Evolutionary conservation across 331 rosid genomes (phyloP).

Genomic region (Rosa hybrid): DNA sequence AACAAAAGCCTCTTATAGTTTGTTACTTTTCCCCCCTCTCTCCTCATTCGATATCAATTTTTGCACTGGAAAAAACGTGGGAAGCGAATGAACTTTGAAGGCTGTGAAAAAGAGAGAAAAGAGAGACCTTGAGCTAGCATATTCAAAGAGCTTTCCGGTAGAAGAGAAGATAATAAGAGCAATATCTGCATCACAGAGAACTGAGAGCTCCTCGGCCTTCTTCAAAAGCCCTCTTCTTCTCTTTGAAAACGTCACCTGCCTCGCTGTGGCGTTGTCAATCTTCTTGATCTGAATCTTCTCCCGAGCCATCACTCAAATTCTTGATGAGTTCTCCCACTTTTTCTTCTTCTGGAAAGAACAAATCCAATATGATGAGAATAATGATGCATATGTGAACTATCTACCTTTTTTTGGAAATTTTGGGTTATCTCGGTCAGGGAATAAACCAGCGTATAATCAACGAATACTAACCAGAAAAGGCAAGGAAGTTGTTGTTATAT

Average conservation of each 20-base stretch:
- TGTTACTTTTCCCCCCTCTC: neutral
- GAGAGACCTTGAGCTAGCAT: slow-evolving; percentile 70
- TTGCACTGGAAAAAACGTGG: neutral
- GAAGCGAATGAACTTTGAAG: neutral
- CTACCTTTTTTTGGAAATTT: neutral
- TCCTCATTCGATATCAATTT: neutral
- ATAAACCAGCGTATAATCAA: slow-evolving; percentile 36
- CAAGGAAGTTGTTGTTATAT: slow-evolving; percentile 19
- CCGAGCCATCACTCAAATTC: slow-evolving; percentile 59
- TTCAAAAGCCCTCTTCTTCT: slow-evolving; percentile 83
- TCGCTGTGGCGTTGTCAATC: slow-evolving; percentile 86
- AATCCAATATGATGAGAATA: neutral
- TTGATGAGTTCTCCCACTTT: slow-evolving; percentile 13
- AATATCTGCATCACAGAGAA: slow-evolving; percentile 92
- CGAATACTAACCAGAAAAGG: slow-evolving; percentile 33
- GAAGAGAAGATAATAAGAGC: slow-evolving; percentile 81
- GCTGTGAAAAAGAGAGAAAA: neutral
- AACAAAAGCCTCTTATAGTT: neutral
- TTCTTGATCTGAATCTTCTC: slow-evolving; percentile 97
- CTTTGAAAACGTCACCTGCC: slow-evolving; percentile 95
- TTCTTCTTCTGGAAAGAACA: neutral
- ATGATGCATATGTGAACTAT: neutral
- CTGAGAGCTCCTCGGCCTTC: slow-evolving; percentile 90
- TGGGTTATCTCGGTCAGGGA: slow-evolving; percentile 15
- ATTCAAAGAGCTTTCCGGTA: slow-evolving; percentile 84